Conservation (phyloP, 179 eudicot genomes). For the Nepenthes alata region DNA sequence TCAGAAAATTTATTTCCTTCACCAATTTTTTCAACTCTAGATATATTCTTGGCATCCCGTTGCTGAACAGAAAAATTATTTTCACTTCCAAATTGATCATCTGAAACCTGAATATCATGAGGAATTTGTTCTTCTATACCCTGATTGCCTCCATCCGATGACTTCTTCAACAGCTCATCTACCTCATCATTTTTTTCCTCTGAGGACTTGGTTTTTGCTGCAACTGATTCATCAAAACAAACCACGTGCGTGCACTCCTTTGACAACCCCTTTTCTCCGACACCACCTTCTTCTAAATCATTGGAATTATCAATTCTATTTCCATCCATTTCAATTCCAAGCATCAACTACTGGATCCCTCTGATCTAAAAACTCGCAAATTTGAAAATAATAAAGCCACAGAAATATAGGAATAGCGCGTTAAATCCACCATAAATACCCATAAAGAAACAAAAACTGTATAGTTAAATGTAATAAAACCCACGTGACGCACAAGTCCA, state of each 20-base stretch:
- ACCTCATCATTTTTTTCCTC: slow-evolving; percentile 5
- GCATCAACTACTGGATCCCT: slow-evolving; percentile 8
- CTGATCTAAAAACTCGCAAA: neutral
- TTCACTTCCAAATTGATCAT: slow-evolving; percentile 11
- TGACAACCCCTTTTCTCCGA: slow-evolving; percentile 7
- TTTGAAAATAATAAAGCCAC: too few species aligned
- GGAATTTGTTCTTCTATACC: slow-evolving; percentile 2
- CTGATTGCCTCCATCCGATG: slow-evolving; percentile 3
- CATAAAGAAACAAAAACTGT: neutral
- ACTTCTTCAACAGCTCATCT: slow-evolving; percentile 9
- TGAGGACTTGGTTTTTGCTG: slow-evolving; percentile 4
- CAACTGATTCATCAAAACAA: slow-evolving; percentile 8
- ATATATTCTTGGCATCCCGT: neutral
- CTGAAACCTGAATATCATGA: slow-evolving; percentile 1
- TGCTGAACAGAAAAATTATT: slow-evolving; percentile 12
- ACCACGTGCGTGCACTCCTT: slow-evolving; percentile 4
- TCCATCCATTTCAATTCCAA: slow-evolving; percentile 34
- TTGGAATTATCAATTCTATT: slow-evolving; percentile 16
- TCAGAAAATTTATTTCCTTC: slow-evolving; percentile 4
- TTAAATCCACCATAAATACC: too few species aligned
- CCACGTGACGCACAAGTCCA: neutral
- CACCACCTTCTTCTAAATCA: slow-evolving; percentile 12
- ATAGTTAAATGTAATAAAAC: neutral
- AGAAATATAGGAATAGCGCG: too few species aligned
- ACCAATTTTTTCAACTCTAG: slow-evolving; percentile 5